These are phyloP conservation scores for Eutrema salsugineum DNA, from an alignment of 441 rosid species.

Conservation along the genomic window DNA sequence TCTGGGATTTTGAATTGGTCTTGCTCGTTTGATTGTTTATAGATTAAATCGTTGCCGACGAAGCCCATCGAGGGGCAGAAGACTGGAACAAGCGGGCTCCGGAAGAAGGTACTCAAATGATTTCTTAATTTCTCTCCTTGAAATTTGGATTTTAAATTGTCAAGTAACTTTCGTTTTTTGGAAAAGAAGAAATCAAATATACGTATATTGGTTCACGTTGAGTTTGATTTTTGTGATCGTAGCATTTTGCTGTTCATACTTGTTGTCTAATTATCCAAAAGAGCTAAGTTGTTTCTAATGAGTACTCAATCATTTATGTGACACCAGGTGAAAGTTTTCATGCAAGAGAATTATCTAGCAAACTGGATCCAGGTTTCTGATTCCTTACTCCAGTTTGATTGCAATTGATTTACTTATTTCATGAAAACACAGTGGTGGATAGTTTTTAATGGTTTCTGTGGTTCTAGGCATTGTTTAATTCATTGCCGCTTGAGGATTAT, in stretches of 20 bases:
- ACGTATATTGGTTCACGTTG: background rate
- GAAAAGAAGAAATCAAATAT: background rate
- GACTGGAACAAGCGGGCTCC: conserved; percentile 93
- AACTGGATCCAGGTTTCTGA: conserved; percentile 95
- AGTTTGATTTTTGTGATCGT: background rate
- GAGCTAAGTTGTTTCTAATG: background rate
- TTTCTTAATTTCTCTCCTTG: background rate
- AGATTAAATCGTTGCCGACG: conserved; percentile 77
- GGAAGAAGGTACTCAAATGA: conserved; percentile 61
- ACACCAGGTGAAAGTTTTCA: conserved; percentile 77
- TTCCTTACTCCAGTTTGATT: background rate
- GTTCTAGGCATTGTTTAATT: conserved; percentile 79
- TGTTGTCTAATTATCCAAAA: background rate
- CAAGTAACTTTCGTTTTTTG: background rate
- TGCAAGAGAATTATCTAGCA: conserved; percentile 82
- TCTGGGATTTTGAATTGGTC: background rate
- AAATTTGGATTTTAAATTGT: background rate
- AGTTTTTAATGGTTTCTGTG: background rate
- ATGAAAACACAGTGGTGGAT: background rate
- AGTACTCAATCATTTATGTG: background rate
- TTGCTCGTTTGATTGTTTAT: background rate
- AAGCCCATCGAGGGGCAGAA: conserved; percentile 91
- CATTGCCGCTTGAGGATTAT: conserved; percentile 81
- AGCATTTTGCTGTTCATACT: background rate
- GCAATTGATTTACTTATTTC: background rate